Percentiles rank a stretch among this genome's conserved stretches.
Evolutionary conservation across 495 filamentous ascomycete genomes (phyloP).

Genomic region (Aspergillus taichungensis): DNA sequence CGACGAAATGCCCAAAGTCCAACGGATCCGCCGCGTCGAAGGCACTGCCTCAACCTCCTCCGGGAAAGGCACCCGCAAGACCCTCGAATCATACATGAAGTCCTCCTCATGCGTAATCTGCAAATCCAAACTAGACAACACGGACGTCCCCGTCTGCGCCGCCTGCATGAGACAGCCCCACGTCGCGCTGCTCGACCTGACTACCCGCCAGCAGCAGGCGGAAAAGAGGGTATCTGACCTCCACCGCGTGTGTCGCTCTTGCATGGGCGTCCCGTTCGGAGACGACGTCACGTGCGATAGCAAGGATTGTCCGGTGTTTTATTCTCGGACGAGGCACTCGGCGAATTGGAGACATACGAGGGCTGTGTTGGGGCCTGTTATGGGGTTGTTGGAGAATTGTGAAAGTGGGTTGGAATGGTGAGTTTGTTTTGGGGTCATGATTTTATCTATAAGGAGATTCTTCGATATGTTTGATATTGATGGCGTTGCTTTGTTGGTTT

Average conservation of each 20-base stretch:
- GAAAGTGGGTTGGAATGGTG: constrained; percentile 38
- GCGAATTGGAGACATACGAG: constrained; percentile 51
- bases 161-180: constrained; percentile 50
- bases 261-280: constrained; percentile 58
- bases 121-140: constrained; percentile 50
- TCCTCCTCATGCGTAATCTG: constrained; percentile 74
- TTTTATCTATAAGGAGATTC: constrained; percentile 1
- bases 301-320: constrained; percentile 88
- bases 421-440: constrained; percentile 6
- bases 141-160: constrained; percentile 47
- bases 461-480: too few species aligned
- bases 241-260: constrained; percentile 73
- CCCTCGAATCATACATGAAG: constrained; percentile 82
- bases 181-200: constrained; percentile 52
- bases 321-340: constrained; percentile 66
- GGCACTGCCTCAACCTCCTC: constrained; percentile 8
- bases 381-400: constrained; percentile 45
- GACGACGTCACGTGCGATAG: constrained; percentile 82
- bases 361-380: constrained; percentile 45
- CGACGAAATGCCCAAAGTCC: constrained; percentile 91
- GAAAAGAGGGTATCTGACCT: constrained; percentile 60
- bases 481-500: neutral
- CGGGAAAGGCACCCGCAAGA: constrained; percentile 43
- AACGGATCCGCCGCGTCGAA: constrained; percentile 56
- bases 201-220: constrained; percentile 47